phyloP scores from a whole-genome alignment of 495 filamentous ascomycete species.

The Hypoxylon subgilvum region DNA sequence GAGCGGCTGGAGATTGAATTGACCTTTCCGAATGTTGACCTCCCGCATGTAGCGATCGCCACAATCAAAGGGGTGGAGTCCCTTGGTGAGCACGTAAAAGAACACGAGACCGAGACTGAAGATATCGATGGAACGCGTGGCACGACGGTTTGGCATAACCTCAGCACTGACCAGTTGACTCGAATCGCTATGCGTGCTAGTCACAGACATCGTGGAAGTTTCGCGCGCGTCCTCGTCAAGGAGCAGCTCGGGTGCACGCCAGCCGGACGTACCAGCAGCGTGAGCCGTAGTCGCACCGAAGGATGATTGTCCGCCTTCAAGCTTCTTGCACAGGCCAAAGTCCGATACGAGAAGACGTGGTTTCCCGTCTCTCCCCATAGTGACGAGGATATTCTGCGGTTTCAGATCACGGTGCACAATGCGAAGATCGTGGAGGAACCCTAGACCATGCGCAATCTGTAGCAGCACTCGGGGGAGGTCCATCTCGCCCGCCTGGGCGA shows the following conservation, averaged over 20 bases:
- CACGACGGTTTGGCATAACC: conserved; percentile 70
- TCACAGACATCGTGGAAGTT: conserved; percentile 40
- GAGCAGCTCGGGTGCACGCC: conserved; percentile 93
- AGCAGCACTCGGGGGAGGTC: conserved; percentile 72
- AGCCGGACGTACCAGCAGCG: conserved; percentile 90
- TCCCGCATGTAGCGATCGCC: conserved; percentile 93
- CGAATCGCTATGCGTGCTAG: conserved; percentile 54
- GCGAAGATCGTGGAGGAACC: conserved; percentile 86
- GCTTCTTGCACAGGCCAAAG: conserved; percentile 96
- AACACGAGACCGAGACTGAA: conserved; percentile 96
- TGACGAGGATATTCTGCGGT: conserved; percentile 92
- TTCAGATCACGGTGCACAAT: conserved; percentile 98
- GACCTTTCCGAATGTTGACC: conserved; percentile 90
- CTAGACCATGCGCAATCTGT: conserved; percentile 85
- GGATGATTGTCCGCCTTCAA: conserved; percentile 94
- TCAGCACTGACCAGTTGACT: conserved; percentile 47
- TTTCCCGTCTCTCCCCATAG: conserved; percentile 62
- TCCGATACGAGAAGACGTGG: conserved; percentile 91
- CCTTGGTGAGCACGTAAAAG: conserved; percentile 91
- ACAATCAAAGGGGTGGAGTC: conserved; percentile 92
- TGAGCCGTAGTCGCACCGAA: conserved; percentile 93
- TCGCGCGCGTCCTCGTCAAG: conserved; percentile 69
- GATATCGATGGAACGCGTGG: conserved; percentile 93
- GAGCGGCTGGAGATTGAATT: conserved; percentile 73
- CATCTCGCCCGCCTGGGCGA: conserved; percentile 59